Evolutionary conservation across 192 early-diverging fungal species (phyloP), one percentile per base, ranked within the genome.

Genomic region (Dimargaris xerosporica): DNA sequence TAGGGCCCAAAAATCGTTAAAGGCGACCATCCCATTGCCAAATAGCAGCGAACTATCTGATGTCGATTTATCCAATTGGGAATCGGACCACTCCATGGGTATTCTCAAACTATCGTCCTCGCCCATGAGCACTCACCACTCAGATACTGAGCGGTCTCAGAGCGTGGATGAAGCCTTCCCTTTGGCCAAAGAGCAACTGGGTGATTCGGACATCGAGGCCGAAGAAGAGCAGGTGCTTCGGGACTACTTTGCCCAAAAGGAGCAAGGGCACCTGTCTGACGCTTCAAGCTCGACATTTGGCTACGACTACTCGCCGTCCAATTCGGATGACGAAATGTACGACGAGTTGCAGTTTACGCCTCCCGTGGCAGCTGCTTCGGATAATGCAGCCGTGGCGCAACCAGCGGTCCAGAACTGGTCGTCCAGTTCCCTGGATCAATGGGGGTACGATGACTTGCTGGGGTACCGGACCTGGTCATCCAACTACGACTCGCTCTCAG

Each of bases 371-470:
- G 1, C 50, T 1, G 50, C 23, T 28, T 1, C 50, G n/a, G 50
- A n/a, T 26, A n/a, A 10, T 10, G 50, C 28, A 19, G 19, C 34
- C 47, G 3, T 11, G 11, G 47, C 47, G 19, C 47, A 2, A 23
- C 16, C 12, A 23, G 47, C 47, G 19, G 19, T 17, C 3, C 16
- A 39, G 6, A 56, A 56, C 19, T 56, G 54, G 54, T 56, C 54
- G 31, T 56, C 54, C 29, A 56, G 54, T 39, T 56, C 54, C 12
- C 54, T 56, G 54, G 54, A 56, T 39, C 54, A 56, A 19, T 56
- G 54, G 54, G 54, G 29, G 23, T 56, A 56, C 29, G 29, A 34
- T 16, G 29, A 56, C 17, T 10, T 56, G 28, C 28, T 56, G 0
- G 54, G 54, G 19, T 56, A 29, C 7, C 54, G 19, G 29, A 28